Evolutionary conservation across 2,329 filamentous ascomycete species (phyloP), one percentile per base, ranked within the genome.

Genomic region (Clarireedia hainanense): DNA sequence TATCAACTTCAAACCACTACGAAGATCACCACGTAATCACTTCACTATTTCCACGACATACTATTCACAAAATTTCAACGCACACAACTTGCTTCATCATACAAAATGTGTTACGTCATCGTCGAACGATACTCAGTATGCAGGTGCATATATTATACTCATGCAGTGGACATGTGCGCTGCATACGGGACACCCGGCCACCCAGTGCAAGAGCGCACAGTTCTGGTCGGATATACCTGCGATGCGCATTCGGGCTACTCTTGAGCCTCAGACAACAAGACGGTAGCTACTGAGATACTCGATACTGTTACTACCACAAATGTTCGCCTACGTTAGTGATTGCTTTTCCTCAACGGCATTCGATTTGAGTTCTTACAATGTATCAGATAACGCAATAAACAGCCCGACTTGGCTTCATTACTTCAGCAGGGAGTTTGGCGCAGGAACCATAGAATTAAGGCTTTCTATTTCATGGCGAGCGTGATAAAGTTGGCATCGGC

Each of bases 211-310:
- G 84, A 87, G 67, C 84, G 81, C 69, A 84, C 79, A 0, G 78
- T 89, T 5, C 74, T 86, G n/a, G 84, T 88, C 26, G 85, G 85
- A 52, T 88, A 87, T 63, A 76, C 80, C 40, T 89, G 85, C 46
- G 17, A 26, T 14, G 24, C 6, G 15, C 52, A 55, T 24, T 55
- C 46, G 20, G 10, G 15, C n/a, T 14, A 42, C 24, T 54, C 36
- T 34, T 36, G 20, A n/a, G 30, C 23, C 26, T n/a, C 45, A 7
- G 12, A 2, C 17, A 23, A 20, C 20, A 24, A 27, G 5, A 4
- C 26, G 14, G 26, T 39, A 10, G 43, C 51, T 26, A n/a, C 10
- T 27, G 17, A 15, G 5, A 14, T 6, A 26, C 15, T 2, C 23
- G 20, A 30, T 30, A n/a, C 34, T 26, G n/a, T n/a, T 23, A 5